Percentiles rank a stretch among this genome's conserved stretches.
These are phyloP conservation scores for Diatrype stigma DNA, from an alignment of 2,329 filamentous ascomycete species.

Conservation along the genomic window DNA sequence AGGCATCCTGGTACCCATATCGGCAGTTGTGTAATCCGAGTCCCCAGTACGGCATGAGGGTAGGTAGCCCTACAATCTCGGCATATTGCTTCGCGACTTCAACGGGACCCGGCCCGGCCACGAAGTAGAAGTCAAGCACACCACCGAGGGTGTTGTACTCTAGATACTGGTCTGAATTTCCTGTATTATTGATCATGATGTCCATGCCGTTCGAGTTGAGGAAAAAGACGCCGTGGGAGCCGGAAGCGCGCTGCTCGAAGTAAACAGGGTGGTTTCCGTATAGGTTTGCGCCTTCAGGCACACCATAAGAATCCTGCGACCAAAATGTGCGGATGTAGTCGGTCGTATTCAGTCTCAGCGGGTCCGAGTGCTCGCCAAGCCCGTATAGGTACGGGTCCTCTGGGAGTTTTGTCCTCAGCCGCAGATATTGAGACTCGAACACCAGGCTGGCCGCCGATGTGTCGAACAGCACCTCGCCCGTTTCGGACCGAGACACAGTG, in stretches of 20 bases:
- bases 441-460: constrained; percentile 63
- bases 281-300: constrained; percentile 60
- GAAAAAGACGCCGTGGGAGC: constrained; percentile 64
- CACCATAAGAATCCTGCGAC: constrained; percentile 61
- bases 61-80: constrained; percentile 50
- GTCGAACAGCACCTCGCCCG: constrained; percentile 59
- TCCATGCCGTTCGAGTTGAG: constrained; percentile 76
- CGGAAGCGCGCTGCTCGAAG: constrained; percentile 60
- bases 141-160: constrained; percentile 79
- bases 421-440: constrained; percentile 75
- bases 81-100: constrained; percentile 58
- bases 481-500: constrained; percentile 32
- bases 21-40: constrained; percentile 60
- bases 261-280: constrained; percentile 76
- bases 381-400: constrained; percentile 70
- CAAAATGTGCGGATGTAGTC: constrained; percentile 69
- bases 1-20: constrained; percentile 62
- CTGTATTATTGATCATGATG: constrained; percentile 64
- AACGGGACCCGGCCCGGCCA: constrained; percentile 54
- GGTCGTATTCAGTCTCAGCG: constrained; percentile 62
- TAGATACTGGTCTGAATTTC: constrained; percentile 59
- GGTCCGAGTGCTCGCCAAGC: constrained; percentile 72
- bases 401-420: constrained; percentile 67
- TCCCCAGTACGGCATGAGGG: constrained; percentile 62
- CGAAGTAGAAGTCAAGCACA: constrained; percentile 67